Percentiles rank a stretch among this genome's conserved stretches.
These are phyloP conservation scores for Groenewaldozyma salmanticensis DNA, from an alignment of 805 yeast genomes.

Conservation along the genomic window DNA sequence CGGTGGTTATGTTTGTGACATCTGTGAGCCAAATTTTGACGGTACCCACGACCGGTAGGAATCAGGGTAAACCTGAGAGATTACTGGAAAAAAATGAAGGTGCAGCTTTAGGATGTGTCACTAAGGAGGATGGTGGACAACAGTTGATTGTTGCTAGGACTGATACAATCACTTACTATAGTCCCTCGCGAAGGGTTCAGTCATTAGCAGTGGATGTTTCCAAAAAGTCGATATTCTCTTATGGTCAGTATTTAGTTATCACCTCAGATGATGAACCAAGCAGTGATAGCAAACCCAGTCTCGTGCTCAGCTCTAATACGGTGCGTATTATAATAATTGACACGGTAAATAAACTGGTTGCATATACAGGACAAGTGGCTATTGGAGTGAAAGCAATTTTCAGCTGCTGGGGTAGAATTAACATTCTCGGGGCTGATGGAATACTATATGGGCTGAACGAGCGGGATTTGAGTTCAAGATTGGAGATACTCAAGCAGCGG, in stretches of 20 bases:
- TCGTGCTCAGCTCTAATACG: conserved; percentile 27
- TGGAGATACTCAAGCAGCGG: conserved; percentile 58
- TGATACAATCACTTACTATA: conserved; percentile 57
- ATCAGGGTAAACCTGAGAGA: conserved; percentile 51
- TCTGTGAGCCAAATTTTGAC: conserved; percentile 66
- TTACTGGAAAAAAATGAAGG: conserved; percentile 39
- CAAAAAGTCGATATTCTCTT: conserved; percentile 43
- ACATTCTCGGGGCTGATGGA: conserved; percentile 66
- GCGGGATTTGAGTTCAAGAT: conserved; percentile 53
- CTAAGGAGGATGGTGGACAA: conserved; percentile 29
- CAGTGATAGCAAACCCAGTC: conserved; percentile 7
- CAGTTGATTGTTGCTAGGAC: conserved; percentile 56
- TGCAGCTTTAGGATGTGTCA: conserved; percentile 37
- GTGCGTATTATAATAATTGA: conserved; percentile 62
- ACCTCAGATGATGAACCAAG: conserved; percentile 35
- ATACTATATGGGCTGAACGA: conserved; percentile 58
- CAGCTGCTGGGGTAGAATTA: conserved; percentile 45
- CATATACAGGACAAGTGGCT: conserved; percentile 61
- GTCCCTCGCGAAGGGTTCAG: conserved; percentile 28
- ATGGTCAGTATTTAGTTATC: conserved; percentile 46
- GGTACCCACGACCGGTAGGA: conserved; percentile 68
- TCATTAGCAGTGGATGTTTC: conserved; percentile 48
- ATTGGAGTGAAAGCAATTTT: conserved; percentile 53
- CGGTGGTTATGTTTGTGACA: conserved; percentile 51
- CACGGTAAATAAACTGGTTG: conserved; percentile 54